Evolutionary conservation across 805 yeast genomes (phyloP), one percentile per base, ranked within the genome.

Genomic region (Wickerhamomyces kurtzmanii): DNA sequence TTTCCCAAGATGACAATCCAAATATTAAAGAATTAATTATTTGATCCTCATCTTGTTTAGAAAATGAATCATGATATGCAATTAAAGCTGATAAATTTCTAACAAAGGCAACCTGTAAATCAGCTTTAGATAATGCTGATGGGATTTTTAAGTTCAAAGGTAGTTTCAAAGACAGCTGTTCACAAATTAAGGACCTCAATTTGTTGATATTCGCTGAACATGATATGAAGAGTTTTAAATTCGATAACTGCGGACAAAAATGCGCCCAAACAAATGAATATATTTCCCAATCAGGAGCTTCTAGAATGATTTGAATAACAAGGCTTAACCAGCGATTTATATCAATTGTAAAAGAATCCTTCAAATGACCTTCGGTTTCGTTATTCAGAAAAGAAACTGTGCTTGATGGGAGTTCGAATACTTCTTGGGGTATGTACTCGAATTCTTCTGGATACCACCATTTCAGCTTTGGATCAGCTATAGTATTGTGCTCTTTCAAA

Each of bases 1-100:
- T 71, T 34, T 84, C 85, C 83, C 87, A 79, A 1, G 85, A 74
- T 1, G 74, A 67, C 29, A 82, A 51, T 1, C 83, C 82, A 25
- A 64, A 53, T 9, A 77, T 57, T 16, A 79, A 58, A 0, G 85
- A 62, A 31, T 65, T 65, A 12, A 82, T 63, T 15, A 83, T 58
- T 32, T 64, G 70, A 43, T 80, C 87, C 34, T 76, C 74, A 27
- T 76, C 83, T 12, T 50, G 53, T 34, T 69, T 72, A 6, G 70
- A 47, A 35, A 75, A 69, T 15, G 58, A 48, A 12, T 56, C 57
- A 33, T 71, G 75, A 38, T 76, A 78, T 1, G 82, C 80, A 7
- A 76, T 48, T 23, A 80, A 52, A 1, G 80, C 63, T 0, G 86
- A 73, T 31, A 81, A 51, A 6, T 72, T 68, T 31, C 86, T 52